These are phyloP conservation scores for Ceratobasidium sp. DNA, from an alignment of 1,284 basidiomycete species.

Conservation along the genomic window DNA sequence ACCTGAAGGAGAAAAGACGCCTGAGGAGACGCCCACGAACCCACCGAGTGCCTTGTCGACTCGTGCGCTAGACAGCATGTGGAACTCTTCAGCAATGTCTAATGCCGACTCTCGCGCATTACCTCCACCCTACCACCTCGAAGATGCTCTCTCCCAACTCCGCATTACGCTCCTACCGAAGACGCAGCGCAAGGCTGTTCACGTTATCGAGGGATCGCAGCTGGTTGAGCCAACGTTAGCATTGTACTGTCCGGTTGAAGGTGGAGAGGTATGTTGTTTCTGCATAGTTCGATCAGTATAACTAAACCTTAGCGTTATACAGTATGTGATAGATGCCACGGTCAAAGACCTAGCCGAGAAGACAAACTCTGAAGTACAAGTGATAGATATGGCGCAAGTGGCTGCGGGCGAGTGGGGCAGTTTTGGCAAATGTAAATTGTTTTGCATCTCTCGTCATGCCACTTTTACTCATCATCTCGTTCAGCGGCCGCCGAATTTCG, in stretches of 20 bases:
- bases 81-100: conserved; percentile 6
- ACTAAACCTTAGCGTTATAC: not conserved
- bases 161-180: conserved; percentile 82
- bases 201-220: conserved; percentile 60
- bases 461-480: conserved; percentile 71
- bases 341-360: conserved; percentile 81
- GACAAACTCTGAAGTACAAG: conserved; percentile 81
- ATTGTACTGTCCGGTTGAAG: conserved; percentile 88
- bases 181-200: conserved; percentile 78
- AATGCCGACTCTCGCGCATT: conserved; percentile 50
- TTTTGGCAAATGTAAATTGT: conserved; percentile 75
- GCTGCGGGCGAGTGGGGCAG: conserved; percentile 84
- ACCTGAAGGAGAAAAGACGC: not conserved
- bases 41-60: not conserved
- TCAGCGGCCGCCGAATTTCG: conserved; percentile 75
- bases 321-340: conserved; percentile 79
- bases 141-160: conserved; percentile 78
- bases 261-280: conserved; percentile 63
- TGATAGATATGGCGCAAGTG: conserved; percentile 83
- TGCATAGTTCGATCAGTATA: too few species aligned
- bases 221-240: conserved; percentile 77
- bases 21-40: not conserved
- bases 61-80: conserved; percentile 10
- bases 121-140: conserved; percentile 71
- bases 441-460: conserved; percentile 34